Conservation (phyloP, 2,329 filamentous ascomycete species). For the Fusarium verrucosum region DNA sequence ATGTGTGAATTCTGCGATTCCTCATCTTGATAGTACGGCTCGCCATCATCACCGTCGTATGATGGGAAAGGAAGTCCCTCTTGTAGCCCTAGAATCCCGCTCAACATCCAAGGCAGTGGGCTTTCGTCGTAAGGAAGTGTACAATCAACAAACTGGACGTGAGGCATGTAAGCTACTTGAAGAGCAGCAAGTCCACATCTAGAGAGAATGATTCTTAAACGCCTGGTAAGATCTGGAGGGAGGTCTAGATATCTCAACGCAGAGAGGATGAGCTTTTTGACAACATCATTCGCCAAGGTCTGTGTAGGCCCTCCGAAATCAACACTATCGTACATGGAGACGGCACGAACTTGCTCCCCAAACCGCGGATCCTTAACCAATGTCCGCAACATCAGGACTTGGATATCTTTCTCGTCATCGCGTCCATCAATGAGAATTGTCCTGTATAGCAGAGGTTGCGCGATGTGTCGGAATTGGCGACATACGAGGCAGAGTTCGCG, state of each 20-base stretch:
- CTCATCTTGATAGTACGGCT: not conserved
- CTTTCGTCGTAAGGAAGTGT: fast-evolving
- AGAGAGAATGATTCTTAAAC: fast-evolving
- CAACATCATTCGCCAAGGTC: not conserved
- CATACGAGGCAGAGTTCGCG: conserved; percentile 8
- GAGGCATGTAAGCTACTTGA: not conserved
- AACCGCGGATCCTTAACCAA: not conserved
- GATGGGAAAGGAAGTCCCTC: not conserved
- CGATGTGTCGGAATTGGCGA: conserved; percentile 5
- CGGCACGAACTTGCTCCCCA: not conserved
- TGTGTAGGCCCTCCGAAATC: not conserved
- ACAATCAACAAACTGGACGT: not conserved
- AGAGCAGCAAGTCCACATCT: not conserved
- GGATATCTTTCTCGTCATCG: fast-evolving
- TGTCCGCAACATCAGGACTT: not conserved
- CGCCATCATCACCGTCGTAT: not conserved
- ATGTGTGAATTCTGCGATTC: not conserved
- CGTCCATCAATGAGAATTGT: not conserved
- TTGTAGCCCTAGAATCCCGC: not conserved
- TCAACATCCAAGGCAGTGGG: not conserved
- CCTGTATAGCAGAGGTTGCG: not conserved
- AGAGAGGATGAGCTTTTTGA: not conserved
- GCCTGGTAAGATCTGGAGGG: not conserved
- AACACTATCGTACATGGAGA: not conserved
- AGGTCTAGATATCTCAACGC: not conserved